Conservation (phyloP, 306 rosid genomes). For the Inga laurina region DNA sequence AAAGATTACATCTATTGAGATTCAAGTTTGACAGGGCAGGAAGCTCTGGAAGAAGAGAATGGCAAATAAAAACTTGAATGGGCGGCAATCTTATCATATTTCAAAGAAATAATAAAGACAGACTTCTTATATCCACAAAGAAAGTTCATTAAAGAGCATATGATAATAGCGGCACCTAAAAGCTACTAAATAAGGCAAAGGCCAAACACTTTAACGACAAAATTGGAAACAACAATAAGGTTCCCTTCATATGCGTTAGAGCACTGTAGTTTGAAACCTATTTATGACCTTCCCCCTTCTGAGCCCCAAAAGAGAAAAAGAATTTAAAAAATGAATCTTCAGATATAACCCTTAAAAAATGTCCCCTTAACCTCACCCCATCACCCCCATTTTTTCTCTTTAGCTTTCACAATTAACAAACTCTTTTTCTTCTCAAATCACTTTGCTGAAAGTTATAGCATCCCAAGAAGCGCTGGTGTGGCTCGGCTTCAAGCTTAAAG, state of each 20-base stretch:
- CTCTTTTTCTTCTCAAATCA: constrained; percentile 21
- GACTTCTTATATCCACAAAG: constrained; percentile 22
- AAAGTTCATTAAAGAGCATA: constrained; percentile 7
- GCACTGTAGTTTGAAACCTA: not conserved
- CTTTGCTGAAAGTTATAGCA: not conserved
- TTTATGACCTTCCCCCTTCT: not conserved
- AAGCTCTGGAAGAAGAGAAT: constrained; percentile 60
- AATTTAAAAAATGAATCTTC: not conserved
- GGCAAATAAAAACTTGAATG: constrained; percentile 31
- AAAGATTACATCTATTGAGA: constrained; percentile 74
- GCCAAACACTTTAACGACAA: not conserved
- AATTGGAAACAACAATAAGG: not conserved
- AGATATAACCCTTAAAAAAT: not conserved
- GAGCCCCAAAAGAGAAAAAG: not conserved
- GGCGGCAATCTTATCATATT: constrained; percentile 9
- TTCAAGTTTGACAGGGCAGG: constrained; percentile 70
- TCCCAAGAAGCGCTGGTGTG: not conserved
- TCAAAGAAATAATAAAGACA: constrained; percentile 1
- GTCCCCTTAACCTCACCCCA: not conserved
- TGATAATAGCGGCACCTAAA: not conserved
- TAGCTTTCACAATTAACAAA: not conserved
- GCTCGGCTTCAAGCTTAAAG: not conserved
- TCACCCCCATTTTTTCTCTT: not conserved
- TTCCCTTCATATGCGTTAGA: not conserved
- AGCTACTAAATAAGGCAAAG: constrained; percentile 1